These are phyloP conservation scores for Mucor plumbeus DNA, from an alignment of 371 early-diverging fungal species.

Conservation along the genomic window DNA sequence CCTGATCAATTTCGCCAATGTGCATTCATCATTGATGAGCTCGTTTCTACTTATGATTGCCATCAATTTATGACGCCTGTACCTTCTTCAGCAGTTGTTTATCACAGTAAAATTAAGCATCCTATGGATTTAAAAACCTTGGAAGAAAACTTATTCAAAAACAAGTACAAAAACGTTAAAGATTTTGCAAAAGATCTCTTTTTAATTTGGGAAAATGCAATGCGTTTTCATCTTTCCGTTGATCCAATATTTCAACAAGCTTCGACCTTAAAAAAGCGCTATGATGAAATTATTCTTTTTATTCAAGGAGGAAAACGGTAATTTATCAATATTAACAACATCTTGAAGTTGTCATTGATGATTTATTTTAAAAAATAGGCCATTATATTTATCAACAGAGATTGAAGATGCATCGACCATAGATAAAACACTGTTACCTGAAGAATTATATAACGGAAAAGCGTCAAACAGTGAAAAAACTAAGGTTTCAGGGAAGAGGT, in stretches of 20 bases:
- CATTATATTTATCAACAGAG: slow-evolving; percentile 17
- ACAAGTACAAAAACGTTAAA: slow-evolving; percentile 31
- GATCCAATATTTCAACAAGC: slow-evolving; percentile 43
- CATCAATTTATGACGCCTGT: slow-evolving; percentile 46
- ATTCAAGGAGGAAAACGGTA: slow-evolving; percentile 27
- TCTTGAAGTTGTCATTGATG: too few species aligned
- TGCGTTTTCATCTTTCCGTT: slow-evolving; percentile 38
- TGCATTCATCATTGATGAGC: slow-evolving; percentile 41
- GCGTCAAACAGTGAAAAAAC: background rate
- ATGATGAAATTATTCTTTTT: slow-evolving; percentile 9
- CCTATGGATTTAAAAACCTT: slow-evolving; percentile 53
- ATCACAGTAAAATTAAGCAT: slow-evolving; percentile 39
- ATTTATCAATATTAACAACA: background rate
- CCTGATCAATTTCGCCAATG: slow-evolving; percentile 33
- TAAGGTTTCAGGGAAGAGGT: background rate
- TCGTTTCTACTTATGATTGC: slow-evolving; percentile 35
- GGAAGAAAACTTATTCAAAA: slow-evolving; percentile 34
- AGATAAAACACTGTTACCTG: background rate
- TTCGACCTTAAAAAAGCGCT: slow-evolving; percentile 25
- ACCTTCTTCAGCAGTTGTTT: slow-evolving; percentile 32
- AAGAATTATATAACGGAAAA: background rate
- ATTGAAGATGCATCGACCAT: background rate
- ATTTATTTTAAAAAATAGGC: background rate
- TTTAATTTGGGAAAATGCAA: slow-evolving; percentile 52
- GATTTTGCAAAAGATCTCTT: slow-evolving; percentile 44